Evolutionary conservation across 2,329 filamentous ascomycete species (phyloP), one percentile per base, ranked within the genome.

Genomic region (Thelonectria discophora): DNA sequence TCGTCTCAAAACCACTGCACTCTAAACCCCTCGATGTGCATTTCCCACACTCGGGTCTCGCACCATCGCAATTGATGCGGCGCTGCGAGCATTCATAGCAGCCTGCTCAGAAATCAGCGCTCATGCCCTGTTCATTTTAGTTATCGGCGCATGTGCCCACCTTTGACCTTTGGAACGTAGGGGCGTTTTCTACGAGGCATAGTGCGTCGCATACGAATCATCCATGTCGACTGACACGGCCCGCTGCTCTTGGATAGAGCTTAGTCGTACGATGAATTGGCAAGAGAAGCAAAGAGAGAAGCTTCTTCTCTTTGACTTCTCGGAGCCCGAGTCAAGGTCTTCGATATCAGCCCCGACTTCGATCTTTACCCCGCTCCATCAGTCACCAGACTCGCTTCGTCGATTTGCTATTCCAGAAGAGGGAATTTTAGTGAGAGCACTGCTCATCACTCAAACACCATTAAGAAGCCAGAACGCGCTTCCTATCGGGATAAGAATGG

Each of bases 171-270:
- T 3, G 58, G 58, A 7, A 60, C 34, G 18, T 60, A 60, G 0
- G 58, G 47, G 15, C 58, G 58, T 39, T 60, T 60, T 60, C 52
- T 51, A 32, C 52, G 58, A 30, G 47, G 30, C 58, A 60, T 60
- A n/a, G 7, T 50, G 45, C 10, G 24, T n/a, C 24, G 9, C 10
- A 7, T 20, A 21, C 18, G 24, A 3, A 20, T 11, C 9, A 5
- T 45, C 11, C 51, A 51, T 51, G 24, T 34, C 51, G 10, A 21
- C 7, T 45, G 17, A 45, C 17, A 6, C 24, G 42, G 17, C 18
- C 17, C 42, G 17, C 20, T 4, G 42, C 42, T 45, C 40, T 17
- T 43, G 17, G 18, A 21, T 20, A 24, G 42, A 45, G 17, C 17
- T 3, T 20, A 21, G 42, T 21, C 42, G 8, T 21, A 17, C 10